phyloP scores from a whole-genome alignment of 441 rosid genomes.

The Pelargonium fulgidum region DNA sequence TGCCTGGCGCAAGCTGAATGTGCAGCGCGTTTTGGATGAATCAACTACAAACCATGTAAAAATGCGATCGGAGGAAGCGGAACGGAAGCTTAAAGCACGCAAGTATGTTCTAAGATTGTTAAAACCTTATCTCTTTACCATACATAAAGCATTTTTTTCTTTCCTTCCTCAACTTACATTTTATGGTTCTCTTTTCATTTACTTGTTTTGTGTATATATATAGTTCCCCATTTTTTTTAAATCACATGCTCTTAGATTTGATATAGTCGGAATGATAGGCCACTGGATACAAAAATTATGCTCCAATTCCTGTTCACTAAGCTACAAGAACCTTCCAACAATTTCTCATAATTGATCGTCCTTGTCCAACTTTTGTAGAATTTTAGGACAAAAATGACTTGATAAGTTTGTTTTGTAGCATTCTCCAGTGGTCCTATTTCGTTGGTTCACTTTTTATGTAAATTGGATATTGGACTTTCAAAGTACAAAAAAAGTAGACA shows the following conservation, averaged over 20 bases:
- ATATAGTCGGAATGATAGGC: too few species aligned
- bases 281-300: background rate
- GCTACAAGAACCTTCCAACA: background rate
- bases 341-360: background rate
- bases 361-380: background rate
- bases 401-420: background rate
- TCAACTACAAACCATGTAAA: slow-evolving; percentile 84
- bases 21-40: slow-evolving; percentile 89
- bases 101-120: slow-evolving; percentile 46
- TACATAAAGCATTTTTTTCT: background rate
- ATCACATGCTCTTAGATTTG: too few species aligned
- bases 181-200: too few species aligned
- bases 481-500: background rate
- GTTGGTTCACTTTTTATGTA: background rate
- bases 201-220: too few species aligned
- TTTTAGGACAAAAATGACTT: background rate
- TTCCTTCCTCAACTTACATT: too few species aligned
- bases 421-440: background rate
- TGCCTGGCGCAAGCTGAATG: slow-evolving; percentile 92
- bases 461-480: background rate
- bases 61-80: slow-evolving; percentile 94
- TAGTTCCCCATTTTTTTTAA: too few species aligned
- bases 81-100: slow-evolving; percentile 74
- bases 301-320: background rate
- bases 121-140: background rate